Evolutionary conservation across 441 rosid species (phyloP), one percentile per base, ranked within the genome.

Genomic region (Kokia cookei): DNA sequence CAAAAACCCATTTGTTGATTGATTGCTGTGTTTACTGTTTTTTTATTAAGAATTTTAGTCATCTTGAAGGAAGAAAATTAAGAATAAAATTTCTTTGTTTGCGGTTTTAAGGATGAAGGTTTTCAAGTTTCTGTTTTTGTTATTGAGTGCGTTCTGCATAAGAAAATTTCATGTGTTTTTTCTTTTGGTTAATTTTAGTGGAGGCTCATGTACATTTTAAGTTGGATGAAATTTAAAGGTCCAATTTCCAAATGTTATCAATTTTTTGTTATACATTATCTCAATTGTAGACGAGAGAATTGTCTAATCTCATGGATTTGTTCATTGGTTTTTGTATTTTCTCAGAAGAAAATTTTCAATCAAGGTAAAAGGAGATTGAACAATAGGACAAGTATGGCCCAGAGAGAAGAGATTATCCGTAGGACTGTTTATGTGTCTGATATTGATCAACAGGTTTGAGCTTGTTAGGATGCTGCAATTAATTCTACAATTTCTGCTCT

Each of bases 351-450:
- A 76, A 82, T 40, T 75, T 88, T 65, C 15, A 81, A 79, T 79
- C 97, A 89, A 80, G 96, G 91, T 67, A 90, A 76, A 75, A 82
- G 90, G 17, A 88, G 90, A 68, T 74, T 87, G 82, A 93, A 90
- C 84, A 81, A 86, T 75, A 82, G 97, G 81, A 92, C 98, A 74
- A 85, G 90, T 81, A 82, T 89, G 83, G 98, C 97, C 73, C 98
- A 93, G 77, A 81, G 89, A 45, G 97, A 92, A 26, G 98, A 93
- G 73, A 76, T 93, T 67, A 93, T 93, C 50, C 80, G 91, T 59
- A 84, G 92, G 87, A 93, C 98, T 71, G 93, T 93, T 10, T 92
- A 90, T 66, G 98, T 93, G 40, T 90, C 97, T 80, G 98, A 92
- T 82, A 87, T 93, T 80, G 97, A 92, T 81, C 96, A 90, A 60